Base-by-base conservation (phyloP, 2,329 filamentous ascomycete genomes). In the Herpomyces periplanetae region DNA sequence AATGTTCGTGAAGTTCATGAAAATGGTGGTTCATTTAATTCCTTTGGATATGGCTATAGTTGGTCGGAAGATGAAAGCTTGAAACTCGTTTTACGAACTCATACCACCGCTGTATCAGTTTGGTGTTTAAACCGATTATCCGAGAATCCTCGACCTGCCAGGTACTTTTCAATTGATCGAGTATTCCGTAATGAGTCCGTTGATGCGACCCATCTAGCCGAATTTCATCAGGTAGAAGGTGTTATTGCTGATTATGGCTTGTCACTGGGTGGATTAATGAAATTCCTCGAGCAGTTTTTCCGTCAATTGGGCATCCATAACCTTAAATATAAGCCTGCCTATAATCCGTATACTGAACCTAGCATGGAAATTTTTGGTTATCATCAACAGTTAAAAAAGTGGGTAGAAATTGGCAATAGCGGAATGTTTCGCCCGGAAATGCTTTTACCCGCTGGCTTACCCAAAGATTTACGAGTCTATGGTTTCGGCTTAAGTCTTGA, bases 391-490 rank as follows among this genome's bases (percentile, higher is more conserved):
- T 45, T 88, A 19, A 55, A 55, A 31, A 85, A 85, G 46, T 62
- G 84, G 44, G 68, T 91, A 11, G 80, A 91, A 44, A 91, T 91
- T 35, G 80, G 80, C 24, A 91, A 96, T 45, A 75, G 63, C 30
- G 80, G 80, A 26, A 91, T 96, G 73, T 96, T 96, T 57, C 52
- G 80, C 28, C 73, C 80, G 2, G 80, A 96, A 42, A 88, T 91
- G 75, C 41, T 88, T 33, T 64, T 87, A 41, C 49, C 71, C 3
- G 87, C 88, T 73, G 75, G 75, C 13, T 41, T 91, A 32, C 73
- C 73, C 10, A 69, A 61, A 41, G 65, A 87, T 32, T 57, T 91
- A 56, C 49, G 65, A 26, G 73, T 88, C 5, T 91, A 87, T 35
- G 80, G 80, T 13, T 91, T 71, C 51, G 80, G 80, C 14, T 43